Evolutionary conservation across 176 grass and related monocot species (phyloP), one percentile per base, ranked within the genome.

Genomic region (Ananas comosus): DNA sequence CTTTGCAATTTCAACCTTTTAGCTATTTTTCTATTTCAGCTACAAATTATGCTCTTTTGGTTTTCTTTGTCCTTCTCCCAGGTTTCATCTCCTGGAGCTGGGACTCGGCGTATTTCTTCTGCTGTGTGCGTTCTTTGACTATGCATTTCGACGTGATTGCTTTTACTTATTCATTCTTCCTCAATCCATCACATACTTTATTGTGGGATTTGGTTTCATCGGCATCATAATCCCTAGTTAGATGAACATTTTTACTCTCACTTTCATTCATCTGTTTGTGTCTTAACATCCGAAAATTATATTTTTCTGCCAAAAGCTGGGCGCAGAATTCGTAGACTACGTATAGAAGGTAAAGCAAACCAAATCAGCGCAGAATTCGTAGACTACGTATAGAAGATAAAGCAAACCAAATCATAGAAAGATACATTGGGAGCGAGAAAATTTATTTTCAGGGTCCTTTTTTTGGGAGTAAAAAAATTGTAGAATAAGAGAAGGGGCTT

Each of bases 91-190:
- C 51, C 79, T 85, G 56, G 85, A 91, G 80, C 53, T 91, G 10
- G 8, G 50, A 22, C 33, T 85, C 24, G 85, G 75, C 5, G 6
- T 33, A 9, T 58, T 88, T 11, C 81, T 88, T 29, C 72, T 91
- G 17, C 27, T 68, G 50, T 77, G 70, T n/a, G 82, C 78, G 3
- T 85, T 71, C 76, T 85, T 82, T 25, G 79, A 91, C 68, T 80
- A 49, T 58, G 7, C 74, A 61, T 79, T 71, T 48, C 76, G 88
- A 49, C 21, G 82, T 9, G 85, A 84, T 16, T 82, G 57, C 21
- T 82, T 85, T 28, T 91, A 84, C 63, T 1, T 91, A 42, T 85
- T 91, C 42, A 76, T 87, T 13, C 61, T 91, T 69, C 81, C 88
- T 23, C 88, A 91, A 58, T 79, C 85, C 1, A 42, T 88, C 11